phyloP scores from a whole-genome alignment of 2,329 filamentous ascomycete species.

The Mollisia scopiformis region DNA sequence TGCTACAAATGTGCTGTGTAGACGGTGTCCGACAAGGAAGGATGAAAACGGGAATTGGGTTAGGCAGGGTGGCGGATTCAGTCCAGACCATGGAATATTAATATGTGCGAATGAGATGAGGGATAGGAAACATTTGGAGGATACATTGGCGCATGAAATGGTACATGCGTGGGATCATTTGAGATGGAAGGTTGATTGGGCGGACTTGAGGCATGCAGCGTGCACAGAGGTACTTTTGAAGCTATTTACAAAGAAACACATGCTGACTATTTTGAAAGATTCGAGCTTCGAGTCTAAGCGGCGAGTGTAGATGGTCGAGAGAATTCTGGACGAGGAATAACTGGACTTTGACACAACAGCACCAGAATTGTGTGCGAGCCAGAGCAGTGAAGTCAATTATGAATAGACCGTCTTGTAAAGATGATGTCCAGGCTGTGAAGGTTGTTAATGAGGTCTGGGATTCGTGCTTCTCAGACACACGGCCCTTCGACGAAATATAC shows the following conservation, averaged over 20 bases:
- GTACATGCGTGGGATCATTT: conserved; percentile 95
- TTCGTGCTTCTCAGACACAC: conserved; percentile 90
- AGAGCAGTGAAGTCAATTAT: conserved; percentile 81
- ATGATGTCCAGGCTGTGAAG: conserved; percentile 82
- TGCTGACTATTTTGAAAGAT: conserved; percentile 63
- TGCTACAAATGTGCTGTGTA: conserved; percentile 76
- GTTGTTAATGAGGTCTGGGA: conserved; percentile 99
- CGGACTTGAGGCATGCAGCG: conserved; percentile 83
- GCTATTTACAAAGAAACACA: not conserved
- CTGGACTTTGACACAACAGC: conserved; percentile 87
- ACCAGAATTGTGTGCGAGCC: conserved; percentile 87
- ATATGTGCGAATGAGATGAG: conserved; percentile 91
- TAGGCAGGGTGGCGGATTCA: conserved; percentile 78
- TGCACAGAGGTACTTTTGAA: conserved; percentile 77
- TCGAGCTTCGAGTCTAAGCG: conserved; percentile 86
- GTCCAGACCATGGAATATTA: conserved; percentile 82
- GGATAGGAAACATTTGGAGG: conserved; percentile 81
- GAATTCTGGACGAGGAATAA: conserved; percentile 86
- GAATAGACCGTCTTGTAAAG: conserved; percentile 77
- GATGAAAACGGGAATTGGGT: conserved; percentile 52
- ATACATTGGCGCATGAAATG: conserved; percentile 96
- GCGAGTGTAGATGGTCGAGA: conserved; percentile 88
- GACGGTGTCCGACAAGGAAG: conserved; percentile 69
- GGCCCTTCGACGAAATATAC: conserved; percentile 97
- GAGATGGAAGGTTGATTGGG: conserved; percentile 86